Evolutionary conservation across 1,284 basidiomycete genomes (phyloP).

Genomic region (Cystobasidiaceae sp.): DNA sequence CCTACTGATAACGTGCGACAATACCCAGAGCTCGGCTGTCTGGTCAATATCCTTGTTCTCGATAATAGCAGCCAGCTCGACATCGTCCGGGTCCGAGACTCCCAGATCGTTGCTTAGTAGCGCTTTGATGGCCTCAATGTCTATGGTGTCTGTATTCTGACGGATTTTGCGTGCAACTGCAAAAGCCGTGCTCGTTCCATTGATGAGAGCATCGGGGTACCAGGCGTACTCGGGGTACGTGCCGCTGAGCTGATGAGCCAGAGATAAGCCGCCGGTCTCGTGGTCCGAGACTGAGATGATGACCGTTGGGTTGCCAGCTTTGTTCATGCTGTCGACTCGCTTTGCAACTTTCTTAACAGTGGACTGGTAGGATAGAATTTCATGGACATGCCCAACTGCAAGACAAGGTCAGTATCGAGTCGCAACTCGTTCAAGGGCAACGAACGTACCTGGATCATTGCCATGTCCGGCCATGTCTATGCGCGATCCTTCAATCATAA

Average conservation of each 20-base stretch:
- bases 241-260: slow-evolving; percentile 45
- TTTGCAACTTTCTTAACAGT: slow-evolving; percentile 44
- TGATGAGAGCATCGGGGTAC: slow-evolving; percentile 46
- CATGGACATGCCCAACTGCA: slow-evolving; percentile 41
- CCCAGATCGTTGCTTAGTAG: slow-evolving; percentile 41
- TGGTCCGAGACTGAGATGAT: slow-evolving; percentile 48
- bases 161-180: slow-evolving; percentile 38
- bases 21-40: slow-evolving; percentile 24
- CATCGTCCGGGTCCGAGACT: slow-evolving; percentile 39
- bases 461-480: slow-evolving; percentile 40
- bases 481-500: slow-evolving; percentile 39
- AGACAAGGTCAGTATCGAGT: not conserved
- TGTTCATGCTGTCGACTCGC: slow-evolving; percentile 44
- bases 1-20: slow-evolving; percentile 32
- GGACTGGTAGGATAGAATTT: slow-evolving; percentile 48
- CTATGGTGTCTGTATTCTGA: slow-evolving; percentile 28
- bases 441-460: slow-evolving; percentile 39
- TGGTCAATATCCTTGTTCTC: slow-evolving; percentile 32
- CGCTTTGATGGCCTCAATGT: slow-evolving; percentile 33
- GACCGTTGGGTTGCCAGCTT: slow-evolving; percentile 42
- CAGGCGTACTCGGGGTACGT: slow-evolving; percentile 44
- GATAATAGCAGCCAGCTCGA: slow-evolving; percentile 43
- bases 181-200: slow-evolving; percentile 45
- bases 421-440: too few species aligned
- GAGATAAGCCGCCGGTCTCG: slow-evolving; percentile 48